Conservation (phyloP, 2,329 filamentous ascomycete species). For the Fusarium temperatum region DNA sequence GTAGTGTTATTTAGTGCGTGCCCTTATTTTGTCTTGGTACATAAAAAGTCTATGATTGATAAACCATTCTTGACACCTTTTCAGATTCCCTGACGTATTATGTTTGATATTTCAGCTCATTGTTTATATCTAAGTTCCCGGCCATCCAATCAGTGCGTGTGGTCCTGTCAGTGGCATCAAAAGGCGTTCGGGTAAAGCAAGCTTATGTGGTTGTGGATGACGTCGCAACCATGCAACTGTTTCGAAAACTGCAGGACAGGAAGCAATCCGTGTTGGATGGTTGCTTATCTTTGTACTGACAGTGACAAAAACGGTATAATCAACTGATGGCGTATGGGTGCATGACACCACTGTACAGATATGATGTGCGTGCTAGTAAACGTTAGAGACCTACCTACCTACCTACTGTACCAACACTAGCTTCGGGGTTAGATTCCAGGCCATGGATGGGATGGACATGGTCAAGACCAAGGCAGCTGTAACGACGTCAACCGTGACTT, state of each 20-base stretch:
- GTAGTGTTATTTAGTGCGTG: background rate
- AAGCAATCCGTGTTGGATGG: conserved; percentile 17
- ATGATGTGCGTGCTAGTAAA: conserved; percentile 21
- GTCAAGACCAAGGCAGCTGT: conserved; percentile 15
- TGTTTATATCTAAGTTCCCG: background rate
- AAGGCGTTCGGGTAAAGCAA: conserved; percentile 33
- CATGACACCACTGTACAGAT: conserved; percentile 36
- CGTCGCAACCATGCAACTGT: conserved; percentile 36
- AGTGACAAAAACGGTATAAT: conserved; percentile 9
- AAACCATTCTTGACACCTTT: background rate
- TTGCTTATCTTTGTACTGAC: conserved; percentile 1
- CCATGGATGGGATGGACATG: conserved; percentile 10
- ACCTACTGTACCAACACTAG: background rate
- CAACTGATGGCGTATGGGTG: conserved; percentile 10
- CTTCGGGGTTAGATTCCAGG: conserved; percentile 21
- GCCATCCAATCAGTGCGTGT: conserved; percentile 16
- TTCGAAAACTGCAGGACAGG: conserved; percentile 27
- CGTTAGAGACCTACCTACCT: conserved; percentile 4
- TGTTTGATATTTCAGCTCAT: conserved; percentile 22
- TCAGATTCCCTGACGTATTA: conserved; percentile 27
- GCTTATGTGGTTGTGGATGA: conserved; percentile 36
- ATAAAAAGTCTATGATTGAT: background rate
- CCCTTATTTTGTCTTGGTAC: conserved; percentile 5
- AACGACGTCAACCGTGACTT: conserved; percentile 26
- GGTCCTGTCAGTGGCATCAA: conserved; percentile 9